Evolutionary conservation across 306 rosid genomes (phyloP), one percentile per base, ranked within the genome.

Genomic region (Lathyrus tuberosus): DNA sequence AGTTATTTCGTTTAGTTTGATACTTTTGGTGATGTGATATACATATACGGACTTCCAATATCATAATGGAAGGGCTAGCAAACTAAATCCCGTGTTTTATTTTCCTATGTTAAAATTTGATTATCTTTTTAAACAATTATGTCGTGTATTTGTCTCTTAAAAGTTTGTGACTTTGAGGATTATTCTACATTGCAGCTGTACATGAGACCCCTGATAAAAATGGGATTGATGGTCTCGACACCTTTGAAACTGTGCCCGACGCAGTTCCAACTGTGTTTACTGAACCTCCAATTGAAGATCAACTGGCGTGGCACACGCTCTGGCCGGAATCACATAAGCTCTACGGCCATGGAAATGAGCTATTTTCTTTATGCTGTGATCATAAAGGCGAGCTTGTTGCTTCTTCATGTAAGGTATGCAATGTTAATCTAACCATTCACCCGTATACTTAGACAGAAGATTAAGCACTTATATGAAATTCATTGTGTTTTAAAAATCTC

Each of bases 261-360:
- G 97, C 95, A 14, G 83, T 89, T 80, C 99, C 99, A 43, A 83
- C 84, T 22, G 92, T 72, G 70, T 82, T 95, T 69, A 84, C 95
- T 51, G 88, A 91, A 76, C 91, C 97, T 71, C 99, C 99, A 38
- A 89, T 95, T 65, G 99, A 95, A 84, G 97, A 95, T 80, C 99
- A 95, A 86, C 79, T 95, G 44, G 89, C 89, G 44, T 95, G 97
- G 97, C 92, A 95, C 71, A 95, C 99, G 24, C 89, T 94, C 9
- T 91, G 97, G 99, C 99, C 97, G 56, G 99, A 95, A 82, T 86
- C 99, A 6, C 97, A 95, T 76, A 95, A 95, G 76, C 95, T 95
- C 69, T 95, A 95, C 62, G 99, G 97, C 77, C 99, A 95, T 62
- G 99, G 99, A 71, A 95, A 95, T 78, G 99, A 95, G 46, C 82